These are phyloP conservation scores for Tylopilus subfusipes DNA, from an alignment of 768 basidiomycete genomes.

Conservation along the genomic window DNA sequence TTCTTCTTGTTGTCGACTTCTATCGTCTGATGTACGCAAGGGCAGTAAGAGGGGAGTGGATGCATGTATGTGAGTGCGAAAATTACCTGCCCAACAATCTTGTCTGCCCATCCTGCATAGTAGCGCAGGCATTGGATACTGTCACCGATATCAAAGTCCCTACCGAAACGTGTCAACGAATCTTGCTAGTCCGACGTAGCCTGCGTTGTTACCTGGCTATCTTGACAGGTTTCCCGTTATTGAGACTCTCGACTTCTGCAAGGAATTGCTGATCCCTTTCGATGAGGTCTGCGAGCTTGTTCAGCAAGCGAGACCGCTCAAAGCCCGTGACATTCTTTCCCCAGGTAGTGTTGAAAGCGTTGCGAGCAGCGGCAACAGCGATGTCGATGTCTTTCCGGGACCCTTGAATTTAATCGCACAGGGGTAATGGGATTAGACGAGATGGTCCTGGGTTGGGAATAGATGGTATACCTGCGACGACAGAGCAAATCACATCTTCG, in stretches of 20 bases:
- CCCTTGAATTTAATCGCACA: constrained; percentile 35
- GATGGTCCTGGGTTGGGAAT: background rate
- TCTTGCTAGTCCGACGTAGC: constrained; percentile 27
- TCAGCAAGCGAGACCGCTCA: constrained; percentile 75
- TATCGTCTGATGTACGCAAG: constrained; percentile 48
- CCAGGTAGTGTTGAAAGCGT: constrained; percentile 84
- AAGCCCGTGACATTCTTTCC: constrained; percentile 84
- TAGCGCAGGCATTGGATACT: constrained; percentile 77
- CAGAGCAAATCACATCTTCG: constrained; percentile 66
- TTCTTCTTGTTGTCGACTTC: constrained; percentile 80
- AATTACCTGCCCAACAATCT: constrained; percentile 80
- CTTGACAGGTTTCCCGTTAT: constrained; percentile 89
- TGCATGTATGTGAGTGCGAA: constrained; percentile 1
- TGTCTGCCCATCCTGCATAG: constrained; percentile 96
- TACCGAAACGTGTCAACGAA: constrained; percentile 25
- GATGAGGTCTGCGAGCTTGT: constrained; percentile 87
- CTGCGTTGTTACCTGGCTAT: constrained; percentile 44
- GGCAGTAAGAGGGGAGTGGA: constrained; percentile 2
- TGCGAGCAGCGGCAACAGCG: constrained; percentile 79
- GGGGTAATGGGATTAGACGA: background rate
- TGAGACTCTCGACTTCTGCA: constrained; percentile 79
- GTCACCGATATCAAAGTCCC: constrained; percentile 81
- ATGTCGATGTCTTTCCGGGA: constrained; percentile 75
- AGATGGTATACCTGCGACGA: constrained; percentile 51
- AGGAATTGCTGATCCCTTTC: constrained; percentile 80